Percentiles rank a stretch among this genome's conserved stretches.
Evolutionary conservation across 179 eudicot genomes (phyloP).

Genomic region (Sideroxylon spinosum): DNA sequence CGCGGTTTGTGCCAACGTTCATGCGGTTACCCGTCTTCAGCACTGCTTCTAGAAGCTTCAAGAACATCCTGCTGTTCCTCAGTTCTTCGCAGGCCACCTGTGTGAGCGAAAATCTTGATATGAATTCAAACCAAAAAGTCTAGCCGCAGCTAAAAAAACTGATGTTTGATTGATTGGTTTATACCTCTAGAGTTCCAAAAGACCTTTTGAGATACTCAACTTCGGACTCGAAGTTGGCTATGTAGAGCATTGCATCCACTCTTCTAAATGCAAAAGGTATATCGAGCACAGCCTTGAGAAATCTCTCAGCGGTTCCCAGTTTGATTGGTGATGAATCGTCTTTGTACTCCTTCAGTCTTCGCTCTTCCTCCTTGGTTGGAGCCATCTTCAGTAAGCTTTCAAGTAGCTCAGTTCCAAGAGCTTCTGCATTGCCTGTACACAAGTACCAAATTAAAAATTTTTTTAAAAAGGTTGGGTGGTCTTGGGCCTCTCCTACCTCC

Average conservation of each 20-base stretch:
- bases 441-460: too few relatives aligned
- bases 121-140: too few relatives aligned
- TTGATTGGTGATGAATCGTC: constrained; percentile 78
- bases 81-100: constrained; percentile 94
- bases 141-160: neutral
- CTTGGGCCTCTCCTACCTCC: too few relatives aligned
- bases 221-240: constrained; percentile 84
- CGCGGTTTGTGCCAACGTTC: constrained; percentile 93
- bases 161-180: neutral
- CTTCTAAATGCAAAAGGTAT: constrained; percentile 84
- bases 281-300: constrained; percentile 73
- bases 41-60: constrained; percentile 91
- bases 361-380: constrained; percentile 85
- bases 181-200: constrained; percentile 84
- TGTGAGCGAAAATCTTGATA: neutral
- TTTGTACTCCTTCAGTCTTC: constrained; percentile 70
- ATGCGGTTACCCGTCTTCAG: constrained; percentile 92
- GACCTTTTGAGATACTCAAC: constrained; percentile 80
- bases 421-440: constrained; percentile 66
- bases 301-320: constrained; percentile 91
- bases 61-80: constrained; percentile 79
- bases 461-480: too few relatives aligned
- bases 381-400: constrained; percentile 89
- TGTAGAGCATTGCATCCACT: constrained; percentile 75
- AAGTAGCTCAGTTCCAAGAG: constrained; percentile 75